A percentile compares a stretch with the other conserved stretches of the same genome.
These are phyloP conservation scores for Puccinia coronata DNA, from an alignment of 1,284 basidiomycete species.

Conservation along the genomic window DNA sequence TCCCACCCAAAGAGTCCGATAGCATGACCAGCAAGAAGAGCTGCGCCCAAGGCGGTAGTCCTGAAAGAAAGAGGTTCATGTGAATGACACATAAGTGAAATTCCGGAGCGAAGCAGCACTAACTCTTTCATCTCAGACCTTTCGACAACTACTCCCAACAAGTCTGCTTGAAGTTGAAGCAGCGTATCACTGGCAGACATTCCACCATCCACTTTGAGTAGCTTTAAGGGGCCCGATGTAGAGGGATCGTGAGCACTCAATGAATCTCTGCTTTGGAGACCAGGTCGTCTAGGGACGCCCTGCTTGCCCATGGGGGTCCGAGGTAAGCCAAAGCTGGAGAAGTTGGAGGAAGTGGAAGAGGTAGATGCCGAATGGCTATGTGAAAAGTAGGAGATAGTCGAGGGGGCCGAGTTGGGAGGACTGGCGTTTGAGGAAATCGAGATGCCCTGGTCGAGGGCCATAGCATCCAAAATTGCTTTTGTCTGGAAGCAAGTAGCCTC, in stretches of 20 bases:
- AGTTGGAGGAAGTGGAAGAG: constrained; percentile 16
- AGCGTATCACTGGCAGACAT: constrained; percentile 64
- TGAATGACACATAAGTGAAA: no score
- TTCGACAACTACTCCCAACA: constrained; percentile 87
- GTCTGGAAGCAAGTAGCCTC: constrained; percentile 82
- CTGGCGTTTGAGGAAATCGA: neutral
- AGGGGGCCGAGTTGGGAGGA: neutral
- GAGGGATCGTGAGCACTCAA: neutral
- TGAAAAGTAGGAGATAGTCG: neutral
- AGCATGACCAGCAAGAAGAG: constrained; percentile 88
- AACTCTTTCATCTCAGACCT: constrained; percentile 94
- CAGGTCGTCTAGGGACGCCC: constrained; percentile 53
- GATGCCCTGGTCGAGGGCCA: constrained; percentile 73
- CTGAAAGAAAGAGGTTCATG: constrained; percentile 62
- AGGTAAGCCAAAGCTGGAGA: neutral
- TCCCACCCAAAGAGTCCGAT: constrained; percentile 93
- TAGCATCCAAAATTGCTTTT: constrained; percentile 88
- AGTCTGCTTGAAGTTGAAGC: constrained; percentile 89
- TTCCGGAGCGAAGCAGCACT: neutral
- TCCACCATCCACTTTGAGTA: constrained; percentile 83
- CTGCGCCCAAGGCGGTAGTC: constrained; percentile 94
- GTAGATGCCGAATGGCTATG: constrained; percentile 10
- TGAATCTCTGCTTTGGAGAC: neutral
- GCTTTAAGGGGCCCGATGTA: constrained; percentile 65
- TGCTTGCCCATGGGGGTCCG: constrained; percentile 1